Percentiles rank a stretch among this genome's conserved stretches.
Conservation (phyloP, 768 basidiomycete species). For the Termitomyces sp. region DNA sequence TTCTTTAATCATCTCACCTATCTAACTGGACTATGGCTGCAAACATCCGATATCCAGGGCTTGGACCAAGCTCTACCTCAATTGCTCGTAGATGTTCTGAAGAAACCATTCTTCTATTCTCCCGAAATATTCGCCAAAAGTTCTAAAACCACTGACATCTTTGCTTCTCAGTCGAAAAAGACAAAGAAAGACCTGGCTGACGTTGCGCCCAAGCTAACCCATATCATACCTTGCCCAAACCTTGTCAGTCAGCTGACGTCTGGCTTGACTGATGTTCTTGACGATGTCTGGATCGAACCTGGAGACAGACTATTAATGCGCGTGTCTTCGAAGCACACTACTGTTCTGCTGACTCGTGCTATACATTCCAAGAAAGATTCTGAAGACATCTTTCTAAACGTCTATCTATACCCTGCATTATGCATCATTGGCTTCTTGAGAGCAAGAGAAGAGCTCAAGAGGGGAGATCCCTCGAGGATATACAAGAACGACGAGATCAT, state of each 20-base stretch:
- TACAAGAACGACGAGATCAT: neutral
- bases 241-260: neutral
- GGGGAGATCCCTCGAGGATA: neutral
- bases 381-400: neutral
- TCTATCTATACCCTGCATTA: neutral
- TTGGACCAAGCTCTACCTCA: no score
- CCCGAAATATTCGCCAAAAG: no score
- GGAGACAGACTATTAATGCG: neutral
- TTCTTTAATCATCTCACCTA: no score
- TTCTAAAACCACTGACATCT: no score
- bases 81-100: no score
- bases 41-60: no score
- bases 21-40: no score
- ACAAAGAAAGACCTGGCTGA: neutral
- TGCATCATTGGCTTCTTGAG: neutral
- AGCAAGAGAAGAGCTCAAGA: neutral
- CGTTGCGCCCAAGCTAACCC: neutral
- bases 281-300: neutral
- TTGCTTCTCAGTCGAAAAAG: no score
- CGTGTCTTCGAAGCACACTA: neutral
- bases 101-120: no score
- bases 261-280: neutral
- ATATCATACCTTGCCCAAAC: neutral
- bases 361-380: neutral
- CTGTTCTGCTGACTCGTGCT: neutral